Base-by-base conservation (phyloP, 2,329 filamentous ascomycete species). In the Didymella segeticola region DNA sequence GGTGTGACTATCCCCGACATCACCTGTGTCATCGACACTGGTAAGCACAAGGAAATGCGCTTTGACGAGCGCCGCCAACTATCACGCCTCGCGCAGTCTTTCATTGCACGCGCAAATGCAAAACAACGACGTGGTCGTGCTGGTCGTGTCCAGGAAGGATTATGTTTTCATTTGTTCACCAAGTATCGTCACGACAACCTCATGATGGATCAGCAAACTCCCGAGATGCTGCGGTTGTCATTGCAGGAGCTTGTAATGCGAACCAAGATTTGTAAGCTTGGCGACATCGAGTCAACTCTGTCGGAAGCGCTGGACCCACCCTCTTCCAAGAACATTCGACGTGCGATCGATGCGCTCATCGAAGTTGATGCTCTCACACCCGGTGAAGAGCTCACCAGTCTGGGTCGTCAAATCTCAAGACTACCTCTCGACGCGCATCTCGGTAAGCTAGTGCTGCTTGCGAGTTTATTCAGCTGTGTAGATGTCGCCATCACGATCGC, bases 1-100 rank as follows among this genome's bases (percentile, higher is more conserved):
- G 95, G 95, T 79, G 96, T 99, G 69, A 99, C 95, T 0, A 99
- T 99, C 61, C 95, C 95, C 1, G 95, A 99, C 71, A 91, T 99
- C 25, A 98, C 95, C 0, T 96, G 93, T 65, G 95, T 99, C 38
- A 89, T 99, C 53, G 95, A 99, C 73, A 93, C 92, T 0, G 95
- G 95, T 51, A 98, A 96, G 75, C 93, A 98, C 75, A 92, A 96
- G 62, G 93, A 96, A 75, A 97, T 97, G 93, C 80, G 93, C 23
- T 98, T 96, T 66, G 93, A 99, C 69, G 95, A 99, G 77, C 86
- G 90, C 49, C 84, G 92, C 51, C 95, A 99, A 69, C 81, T 99
- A 27, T 98, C 93, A 1, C 85, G 91, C 19, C 83, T 99, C 17
- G 89, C 96, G 27, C 93, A 98, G 72, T 92, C 92, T 0, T 99